Evolutionary conservation across 306 rosid genomes (phyloP).

Genomic region (Quillaja saponaria): DNA sequence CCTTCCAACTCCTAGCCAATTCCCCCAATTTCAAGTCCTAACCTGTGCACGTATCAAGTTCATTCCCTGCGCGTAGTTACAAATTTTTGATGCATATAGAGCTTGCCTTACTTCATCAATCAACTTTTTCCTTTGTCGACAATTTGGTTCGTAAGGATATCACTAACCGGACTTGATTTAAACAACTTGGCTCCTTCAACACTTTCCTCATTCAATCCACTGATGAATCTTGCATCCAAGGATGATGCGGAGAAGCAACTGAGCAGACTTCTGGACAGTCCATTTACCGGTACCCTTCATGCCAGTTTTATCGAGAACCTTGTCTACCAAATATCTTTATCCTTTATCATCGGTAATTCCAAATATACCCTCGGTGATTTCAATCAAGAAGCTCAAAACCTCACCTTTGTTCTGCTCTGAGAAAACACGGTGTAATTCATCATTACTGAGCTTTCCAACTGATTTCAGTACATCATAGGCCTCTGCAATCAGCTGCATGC

Average conservation of each 20-base stretch:
- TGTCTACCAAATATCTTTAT: constrained; percentile 53
- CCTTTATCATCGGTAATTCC: constrained; percentile 54
- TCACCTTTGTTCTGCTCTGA: constrained; percentile 44
- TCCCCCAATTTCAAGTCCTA: constrained; percentile 51
- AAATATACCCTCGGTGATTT: constrained; percentile 48
- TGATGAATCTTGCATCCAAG: constrained; percentile 54
- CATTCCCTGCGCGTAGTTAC: constrained; percentile 64
- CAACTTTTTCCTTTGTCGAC: constrained; percentile 50
- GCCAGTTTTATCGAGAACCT: constrained; percentile 61
- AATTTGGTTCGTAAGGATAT: constrained; percentile 31
- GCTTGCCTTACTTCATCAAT: constrained; percentile 57
- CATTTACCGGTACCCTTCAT: constrained; percentile 63
- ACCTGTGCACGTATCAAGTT: constrained; percentile 54
- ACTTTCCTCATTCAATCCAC: constrained; percentile 56
- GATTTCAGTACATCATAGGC: constrained; percentile 43
- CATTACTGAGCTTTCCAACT: constrained; percentile 40
- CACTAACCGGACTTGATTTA: constrained; percentile 39
- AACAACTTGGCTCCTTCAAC: constrained; percentile 50
- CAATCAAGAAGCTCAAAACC: constrained; percentile 45
- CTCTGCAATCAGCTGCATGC: constrained; percentile 47
- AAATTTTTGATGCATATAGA: constrained; percentile 56
- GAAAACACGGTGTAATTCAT: constrained; percentile 41
- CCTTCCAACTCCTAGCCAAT: constrained; percentile 62
- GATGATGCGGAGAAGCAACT: constrained; percentile 52
- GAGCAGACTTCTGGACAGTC: constrained; percentile 61